These are phyloP conservation scores for Erucastrum elatum DNA, from an alignment of 345 rosid species.

Conservation along the genomic window DNA sequence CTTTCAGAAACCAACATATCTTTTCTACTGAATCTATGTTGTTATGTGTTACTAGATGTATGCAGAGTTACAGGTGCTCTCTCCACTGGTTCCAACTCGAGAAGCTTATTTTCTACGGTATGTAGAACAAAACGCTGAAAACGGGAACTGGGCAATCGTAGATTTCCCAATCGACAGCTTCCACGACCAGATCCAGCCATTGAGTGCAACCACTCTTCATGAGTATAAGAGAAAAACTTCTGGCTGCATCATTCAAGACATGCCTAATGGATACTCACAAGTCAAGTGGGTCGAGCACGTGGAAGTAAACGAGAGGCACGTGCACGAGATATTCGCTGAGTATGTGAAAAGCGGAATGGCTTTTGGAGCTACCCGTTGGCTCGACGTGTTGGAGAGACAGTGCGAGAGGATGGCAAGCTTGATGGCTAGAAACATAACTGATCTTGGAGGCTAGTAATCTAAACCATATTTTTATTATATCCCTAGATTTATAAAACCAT, in stretches of 20 bases:
- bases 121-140: constrained; percentile 69
- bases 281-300: constrained; percentile 92
- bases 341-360: constrained; percentile 59
- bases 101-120: constrained; percentile 83
- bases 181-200: constrained; percentile 38
- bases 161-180: constrained; percentile 80
- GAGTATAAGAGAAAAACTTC: constrained; percentile 70
- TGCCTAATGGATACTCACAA: constrained; percentile 98
- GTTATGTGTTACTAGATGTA: constrained; percentile 58
- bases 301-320: constrained; percentile 67
- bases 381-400: constrained; percentile 69
- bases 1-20: not conserved
- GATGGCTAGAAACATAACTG: constrained; percentile 85
- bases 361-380: constrained; percentile 90
- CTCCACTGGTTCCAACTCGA: constrained; percentile 82
- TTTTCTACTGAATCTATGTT: not conserved
- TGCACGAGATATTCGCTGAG: constrained; percentile 57
- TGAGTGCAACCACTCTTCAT: constrained; percentile 39
- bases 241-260: constrained; percentile 89
- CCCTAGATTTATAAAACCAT: not conserved
- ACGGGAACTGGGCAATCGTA: constrained; percentile 74
- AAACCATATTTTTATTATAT: not conserved
- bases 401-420: constrained; percentile 93
- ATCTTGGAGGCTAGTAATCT: constrained; percentile 67
- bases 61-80: constrained; percentile 76